A percentile compares a stretch with the other conserved stretches of the same genome.
phyloP scores from a whole-genome alignment of 2,329 filamentous ascomycete species.

The Aspergillus latus region DNA sequence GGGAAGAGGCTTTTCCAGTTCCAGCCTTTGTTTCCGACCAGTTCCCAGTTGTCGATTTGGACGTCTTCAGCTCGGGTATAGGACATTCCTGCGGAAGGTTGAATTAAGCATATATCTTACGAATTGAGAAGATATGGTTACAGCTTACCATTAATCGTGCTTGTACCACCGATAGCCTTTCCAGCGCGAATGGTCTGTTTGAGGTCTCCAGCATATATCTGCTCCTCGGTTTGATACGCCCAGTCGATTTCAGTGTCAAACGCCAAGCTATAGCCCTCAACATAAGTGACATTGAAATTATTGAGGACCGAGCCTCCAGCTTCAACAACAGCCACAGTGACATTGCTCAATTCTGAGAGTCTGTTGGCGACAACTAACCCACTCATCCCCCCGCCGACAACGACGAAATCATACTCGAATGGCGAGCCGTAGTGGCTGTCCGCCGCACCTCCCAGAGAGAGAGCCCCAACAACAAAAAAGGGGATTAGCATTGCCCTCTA shows the following conservation, averaged over 20 bases:
- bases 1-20: slow-evolving; percentile 33
- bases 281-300: slow-evolving; percentile 31
- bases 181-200: slow-evolving; percentile 41
- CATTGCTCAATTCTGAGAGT: slow-evolving; percentile 32
- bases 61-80: slow-evolving; percentile 39
- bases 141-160: slow-evolving; percentile 43
- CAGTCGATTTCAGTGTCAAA: slow-evolving; percentile 44
- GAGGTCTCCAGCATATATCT: slow-evolving; percentile 40
- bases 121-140: not conserved
- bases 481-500: not conserved
- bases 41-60: slow-evolving; percentile 42
- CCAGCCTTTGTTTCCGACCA: slow-evolving; percentile 34
- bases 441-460: slow-evolving; percentile 13
- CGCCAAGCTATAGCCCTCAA: slow-evolving; percentile 26
- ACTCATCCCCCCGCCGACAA: slow-evolving; percentile 39
- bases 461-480: slow-evolving; percentile 15
- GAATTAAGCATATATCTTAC: not conserved
- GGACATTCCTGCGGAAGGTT: slow-evolving; percentile 33
- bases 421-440: not conserved
- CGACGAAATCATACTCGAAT: slow-evolving; percentile 33
- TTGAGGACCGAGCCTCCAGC: slow-evolving; percentile 32
- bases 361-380: slow-evolving; percentile 39
- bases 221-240: slow-evolving; percentile 42
- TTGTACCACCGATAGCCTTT: slow-evolving; percentile 47
- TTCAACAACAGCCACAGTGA: slow-evolving; percentile 35